Evolutionary conservation across 352 stramenopile species (phyloP), one percentile per base, ranked within the genome.

Genomic region (Pseudoperonospora humuli): DNA sequence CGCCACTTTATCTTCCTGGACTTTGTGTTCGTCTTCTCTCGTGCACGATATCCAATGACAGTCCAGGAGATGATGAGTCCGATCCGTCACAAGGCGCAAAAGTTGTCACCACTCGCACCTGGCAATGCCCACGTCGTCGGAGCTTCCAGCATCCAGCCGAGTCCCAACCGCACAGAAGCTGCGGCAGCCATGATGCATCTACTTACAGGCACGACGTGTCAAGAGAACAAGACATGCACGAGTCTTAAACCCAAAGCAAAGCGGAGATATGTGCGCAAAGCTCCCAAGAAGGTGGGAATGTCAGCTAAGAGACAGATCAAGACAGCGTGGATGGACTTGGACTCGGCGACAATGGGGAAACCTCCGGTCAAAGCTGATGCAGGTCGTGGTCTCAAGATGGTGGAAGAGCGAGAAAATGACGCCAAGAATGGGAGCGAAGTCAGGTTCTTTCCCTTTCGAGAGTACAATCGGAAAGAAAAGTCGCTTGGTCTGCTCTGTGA

Each of bases 381-480:
- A 4, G 25, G 26, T 11, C 27, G 39, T 39, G 27, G 19, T 2
- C 17, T 15, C 6, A 70, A 57, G 23, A 31, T 25, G 9, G 5
- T 21, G 4, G 27, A 48, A 15, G 35, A 56, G 0, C 32, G 53
- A 34, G 55, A 60, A 2, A 32, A 52, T 13, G 39, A 53, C 21
- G 38, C 21, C 25, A 68, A 64, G 44, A 51, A 34, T 6, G 51
- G 41, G 3, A 57, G 76, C 8, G 61, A 80, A 39, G 48, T 56
- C 5, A 54, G 47, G 8, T 86, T 81, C 43, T 74, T 84, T 28
- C 75, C 75, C 5, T 90, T 84, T 46, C 68, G 77, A 49, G 77
- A 90, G 59, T 93, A 93, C 68, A 93, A 84, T 46, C 75, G 80
- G 36, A 93, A 93, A 57, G 75, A 93, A 24, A 93, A 93, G 31